phyloP scores from a whole-genome alignment of 2,329 filamentous ascomycete species.

The Aureobasidium zeae region DNA sequence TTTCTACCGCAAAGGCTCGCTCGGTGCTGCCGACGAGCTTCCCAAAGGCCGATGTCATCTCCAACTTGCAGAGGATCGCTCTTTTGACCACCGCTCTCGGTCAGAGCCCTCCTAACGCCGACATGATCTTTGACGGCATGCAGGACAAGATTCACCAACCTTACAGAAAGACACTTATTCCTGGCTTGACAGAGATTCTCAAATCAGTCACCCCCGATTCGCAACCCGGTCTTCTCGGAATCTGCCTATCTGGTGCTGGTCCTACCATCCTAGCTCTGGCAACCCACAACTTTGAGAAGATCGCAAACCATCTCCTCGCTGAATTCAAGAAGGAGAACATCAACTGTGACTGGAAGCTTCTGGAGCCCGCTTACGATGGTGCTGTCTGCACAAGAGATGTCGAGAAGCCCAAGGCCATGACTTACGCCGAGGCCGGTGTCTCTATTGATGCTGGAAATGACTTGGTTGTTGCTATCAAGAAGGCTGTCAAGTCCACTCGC shows the following conservation, averaged over 20 bases:
- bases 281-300: slow-evolving; percentile 78
- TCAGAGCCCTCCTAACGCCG: slow-evolving; percentile 79
- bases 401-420: slow-evolving; percentile 42
- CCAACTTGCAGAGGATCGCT: slow-evolving; percentile 91
- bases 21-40: slow-evolving; percentile 76
- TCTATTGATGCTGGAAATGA: slow-evolving; percentile 91
- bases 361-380: slow-evolving; percentile 75
- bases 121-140: slow-evolving; percentile 96
- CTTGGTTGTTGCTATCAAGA: slow-evolving; percentile 86
- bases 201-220: slow-evolving; percentile 80
- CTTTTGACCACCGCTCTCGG: slow-evolving; percentile 83
- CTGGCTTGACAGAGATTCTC: slow-evolving; percentile 82
- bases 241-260: slow-evolving; percentile 89
- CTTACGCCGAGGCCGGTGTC: slow-evolving; percentile 87
- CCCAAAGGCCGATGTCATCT: slow-evolving; percentile 74
- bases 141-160: slow-evolving; percentile 98
- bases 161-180: slow-evolving; percentile 84
- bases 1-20: slow-evolving; percentile 85
- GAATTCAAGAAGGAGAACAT: slow-evolving; percentile 66
- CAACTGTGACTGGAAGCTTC: slow-evolving; percentile 72
- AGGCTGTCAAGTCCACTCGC: slow-evolving; percentile 73
- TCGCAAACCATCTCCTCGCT: slow-evolving; percentile 60
- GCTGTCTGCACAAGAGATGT: slow-evolving; percentile 32
- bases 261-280: slow-evolving; percentile 91
- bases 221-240: slow-evolving; percentile 81